Conservation (phyloP, 2,329 filamentous ascomycete species). For the Fusarium aywerte region DNA sequence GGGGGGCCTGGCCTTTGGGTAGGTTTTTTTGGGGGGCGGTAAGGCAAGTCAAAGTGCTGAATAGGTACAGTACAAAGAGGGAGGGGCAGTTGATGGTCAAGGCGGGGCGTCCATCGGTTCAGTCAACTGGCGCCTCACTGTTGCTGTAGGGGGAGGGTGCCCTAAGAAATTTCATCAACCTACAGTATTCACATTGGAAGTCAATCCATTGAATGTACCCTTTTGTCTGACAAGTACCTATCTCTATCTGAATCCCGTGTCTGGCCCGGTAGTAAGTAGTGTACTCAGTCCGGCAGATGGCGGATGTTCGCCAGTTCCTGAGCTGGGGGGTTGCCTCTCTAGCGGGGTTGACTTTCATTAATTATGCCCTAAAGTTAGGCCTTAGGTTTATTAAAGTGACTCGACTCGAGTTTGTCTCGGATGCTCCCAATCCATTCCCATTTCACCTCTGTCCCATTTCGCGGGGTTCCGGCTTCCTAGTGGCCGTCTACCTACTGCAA, state of each 20-base stretch:
- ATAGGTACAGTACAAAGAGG: constrained; percentile 24
- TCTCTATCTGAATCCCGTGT: too few species aligned
- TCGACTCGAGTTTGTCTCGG: not conserved
- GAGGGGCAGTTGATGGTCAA: constrained; percentile 27
- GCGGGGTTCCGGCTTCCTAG: constrained; percentile 35
- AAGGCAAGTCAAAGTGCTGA: constrained; percentile 33
- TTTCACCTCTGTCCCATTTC: constrained; percentile 26
- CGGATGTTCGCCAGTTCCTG: constrained; percentile 16
- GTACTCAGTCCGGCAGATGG: constrained; percentile 24
- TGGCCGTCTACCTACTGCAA: constrained; percentile 27
- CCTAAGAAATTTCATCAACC: constrained; percentile 1
- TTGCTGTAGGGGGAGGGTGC: constrained; percentile 9
- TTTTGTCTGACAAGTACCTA: constrained; percentile 35
- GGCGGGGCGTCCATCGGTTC: constrained; percentile 29
- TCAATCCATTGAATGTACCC: constrained; percentile 15
- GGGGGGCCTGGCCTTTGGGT: constrained; percentile 12
- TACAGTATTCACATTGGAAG: not conserved
- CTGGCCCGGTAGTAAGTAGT: too few species aligned
- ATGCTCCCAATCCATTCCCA: constrained; percentile 31
- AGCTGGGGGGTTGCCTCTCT: constrained; percentile 2
- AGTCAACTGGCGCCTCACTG: constrained; percentile 4
- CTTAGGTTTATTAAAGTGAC: not conserved
- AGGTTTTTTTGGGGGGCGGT: constrained; percentile 22
- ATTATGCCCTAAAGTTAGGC: not conserved
- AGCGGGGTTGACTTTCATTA: constrained; percentile 25